A percentile compares a stretch with the other conserved stretches of the same genome.
phyloP scores from a whole-genome alignment of 2,329 filamentous ascomycete species.

The Neurospora crassa region DNA sequence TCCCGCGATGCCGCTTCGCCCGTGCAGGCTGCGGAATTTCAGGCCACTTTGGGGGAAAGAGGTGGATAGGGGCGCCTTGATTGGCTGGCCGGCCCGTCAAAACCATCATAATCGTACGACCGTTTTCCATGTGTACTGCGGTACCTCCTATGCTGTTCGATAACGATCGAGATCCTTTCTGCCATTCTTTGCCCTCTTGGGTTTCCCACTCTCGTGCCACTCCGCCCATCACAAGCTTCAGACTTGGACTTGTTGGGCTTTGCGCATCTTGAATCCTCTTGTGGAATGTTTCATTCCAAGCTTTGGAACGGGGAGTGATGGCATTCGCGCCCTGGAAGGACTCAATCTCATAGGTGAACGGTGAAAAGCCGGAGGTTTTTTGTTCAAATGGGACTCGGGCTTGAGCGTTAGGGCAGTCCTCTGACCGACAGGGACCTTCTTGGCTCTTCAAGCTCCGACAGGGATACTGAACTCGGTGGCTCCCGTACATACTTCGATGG shows the following conservation, averaged over 20 bases:
- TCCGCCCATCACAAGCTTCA: conserved; percentile 1
- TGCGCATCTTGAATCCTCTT: not conserved
- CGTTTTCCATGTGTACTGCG: conserved; percentile 21
- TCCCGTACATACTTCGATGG: not conserved
- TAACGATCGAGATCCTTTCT: conserved; percentile 21
- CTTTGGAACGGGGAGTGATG: not conserved
- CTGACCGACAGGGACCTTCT: not conserved
- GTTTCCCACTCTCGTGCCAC: conserved; percentile 1
- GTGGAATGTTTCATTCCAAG: not conserved
- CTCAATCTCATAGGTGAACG: not conserved
- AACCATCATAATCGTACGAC: conserved; percentile 21
- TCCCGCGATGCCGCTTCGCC: not conserved
- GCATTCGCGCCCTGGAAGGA: not conserved
- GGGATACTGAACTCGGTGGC: not conserved
- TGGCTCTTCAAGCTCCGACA: not conserved
- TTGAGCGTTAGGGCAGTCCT: not conserved
- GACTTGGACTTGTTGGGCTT: not conserved
- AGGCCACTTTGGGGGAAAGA: conserved; percentile 10
- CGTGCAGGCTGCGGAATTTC: conserved; percentile 4
- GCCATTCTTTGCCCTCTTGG: not conserved
- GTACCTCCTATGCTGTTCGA: conserved; percentile 13
- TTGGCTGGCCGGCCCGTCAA: conserved; percentile 17
- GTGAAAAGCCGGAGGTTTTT: not conserved
- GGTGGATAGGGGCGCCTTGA: conserved; percentile 10
- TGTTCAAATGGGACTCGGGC: not conserved